phyloP scores from a whole-genome alignment of 805 yeast species.

The Kuraishia cidri region DNA sequence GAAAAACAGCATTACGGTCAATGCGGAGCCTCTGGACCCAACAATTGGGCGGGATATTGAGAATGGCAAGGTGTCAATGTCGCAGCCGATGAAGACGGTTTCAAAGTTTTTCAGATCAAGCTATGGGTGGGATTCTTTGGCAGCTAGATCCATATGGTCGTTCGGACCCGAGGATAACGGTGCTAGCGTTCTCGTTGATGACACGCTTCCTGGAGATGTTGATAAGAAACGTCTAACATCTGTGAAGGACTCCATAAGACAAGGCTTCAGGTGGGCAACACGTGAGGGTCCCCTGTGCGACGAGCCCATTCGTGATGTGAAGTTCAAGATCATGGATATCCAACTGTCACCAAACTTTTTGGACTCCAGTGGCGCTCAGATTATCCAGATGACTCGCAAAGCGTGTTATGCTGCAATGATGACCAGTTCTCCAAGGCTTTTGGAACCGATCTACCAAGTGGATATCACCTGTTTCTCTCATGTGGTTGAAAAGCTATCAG shows the following conservation, averaged over 20 bases:
- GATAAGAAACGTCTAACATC: constrained; percentile 38
- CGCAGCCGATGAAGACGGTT: constrained; percentile 29
- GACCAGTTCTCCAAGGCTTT: constrained; percentile 65
- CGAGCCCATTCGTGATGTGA: constrained; percentile 64
- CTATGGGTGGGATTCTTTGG: constrained; percentile 76
- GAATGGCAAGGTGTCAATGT: constrained; percentile 27
- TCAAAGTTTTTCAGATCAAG: constrained; percentile 45
- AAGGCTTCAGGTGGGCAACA: constrained; percentile 80
- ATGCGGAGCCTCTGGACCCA: constrained; percentile 66
- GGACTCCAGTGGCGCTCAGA: constrained; percentile 53
- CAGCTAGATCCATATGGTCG: constrained; percentile 76
- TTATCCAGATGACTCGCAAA: constrained; percentile 73
- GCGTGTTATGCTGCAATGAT: constrained; percentile 80
- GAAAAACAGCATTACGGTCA: constrained; percentile 50
- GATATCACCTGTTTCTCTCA: constrained; percentile 44
- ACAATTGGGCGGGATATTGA: constrained; percentile 49
- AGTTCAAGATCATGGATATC: constrained; percentile 62
- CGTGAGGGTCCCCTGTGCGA: constrained; percentile 91
- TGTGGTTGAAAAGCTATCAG: constrained; percentile 13
- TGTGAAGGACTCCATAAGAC: constrained; percentile 46
- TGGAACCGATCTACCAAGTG: constrained; percentile 75
- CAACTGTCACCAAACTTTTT: constrained; percentile 36
- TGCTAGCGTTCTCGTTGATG: constrained; percentile 56
- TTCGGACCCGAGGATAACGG: constrained; percentile 51
- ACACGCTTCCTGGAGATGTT: constrained; percentile 65